Evolutionary conservation across 306 rosid species (phyloP).

Genomic region (Vigna nakashimae): DNA sequence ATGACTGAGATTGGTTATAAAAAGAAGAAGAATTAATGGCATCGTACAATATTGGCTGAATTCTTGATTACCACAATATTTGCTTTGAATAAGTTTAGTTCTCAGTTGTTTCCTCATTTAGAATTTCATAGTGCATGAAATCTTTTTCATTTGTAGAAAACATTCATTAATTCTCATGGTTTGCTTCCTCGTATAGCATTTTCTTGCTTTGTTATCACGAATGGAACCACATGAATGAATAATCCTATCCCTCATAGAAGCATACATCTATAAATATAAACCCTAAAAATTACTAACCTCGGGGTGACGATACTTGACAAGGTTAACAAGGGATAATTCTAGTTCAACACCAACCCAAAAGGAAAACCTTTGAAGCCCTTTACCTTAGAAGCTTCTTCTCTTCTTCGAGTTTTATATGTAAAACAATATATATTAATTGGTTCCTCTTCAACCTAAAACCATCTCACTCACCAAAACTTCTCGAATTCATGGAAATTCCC

Average conservation of each 20-base stretch:
- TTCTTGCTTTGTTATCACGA: slow-evolving; percentile 38
- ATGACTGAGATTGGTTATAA: too few relatives aligned
- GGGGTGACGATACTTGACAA: slow-evolving; percentile 26
- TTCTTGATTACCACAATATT: too few relatives aligned
- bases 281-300: slow-evolving; percentile 2
- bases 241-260: slow-evolving; percentile 1
- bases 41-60: too few relatives aligned
- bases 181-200: slow-evolving; percentile 37
- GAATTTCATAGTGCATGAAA: not conserved
- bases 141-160: not conserved
- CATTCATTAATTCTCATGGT: slow-evolving; percentile 1
- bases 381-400: slow-evolving; percentile 26
- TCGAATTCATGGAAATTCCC: slow-evolving; percentile 41
- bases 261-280: not conserved
- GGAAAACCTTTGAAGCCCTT: slow-evolving; percentile 30
- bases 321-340: slow-evolving; percentile 52
- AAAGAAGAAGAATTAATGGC: too few relatives aligned
- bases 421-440: slow-evolving; percentile 9
- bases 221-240: slow-evolving; percentile 40
- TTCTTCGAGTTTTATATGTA: not conserved
- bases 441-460: slow-evolving; percentile 14
- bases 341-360: slow-evolving; percentile 28
- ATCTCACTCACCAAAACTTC: not conserved
- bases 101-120: not conserved
- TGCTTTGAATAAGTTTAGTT: too few relatives aligned